Conservation (phyloP, 2,329 filamentous ascomycete genomes). For the Gremmenia infestans region DNA sequence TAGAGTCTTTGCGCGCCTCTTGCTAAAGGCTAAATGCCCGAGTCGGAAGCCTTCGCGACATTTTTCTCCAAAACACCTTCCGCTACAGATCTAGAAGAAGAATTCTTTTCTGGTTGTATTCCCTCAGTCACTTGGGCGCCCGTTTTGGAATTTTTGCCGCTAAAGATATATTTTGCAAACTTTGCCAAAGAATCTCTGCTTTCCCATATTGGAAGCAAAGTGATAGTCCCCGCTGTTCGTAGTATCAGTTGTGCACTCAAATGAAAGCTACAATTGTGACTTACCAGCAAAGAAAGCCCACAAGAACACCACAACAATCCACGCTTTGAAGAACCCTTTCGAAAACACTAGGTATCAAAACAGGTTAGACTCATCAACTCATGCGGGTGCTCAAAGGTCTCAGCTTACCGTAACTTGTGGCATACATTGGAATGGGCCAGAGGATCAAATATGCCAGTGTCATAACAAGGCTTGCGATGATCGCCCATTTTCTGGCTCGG, state of each 20-base stretch:
- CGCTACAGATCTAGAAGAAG: not conserved
- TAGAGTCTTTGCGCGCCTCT: not conserved
- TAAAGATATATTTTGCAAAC: conserved; percentile 4
- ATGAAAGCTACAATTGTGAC: not conserved
- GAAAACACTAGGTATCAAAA: conserved; percentile 3
- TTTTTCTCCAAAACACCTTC: not conserved
- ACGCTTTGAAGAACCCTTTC: conserved; percentile 24
- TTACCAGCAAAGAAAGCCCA: conserved; percentile 23
- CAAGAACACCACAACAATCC: conserved; percentile 24
- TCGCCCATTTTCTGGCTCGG: conserved; percentile 15
- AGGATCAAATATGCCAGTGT: conserved; percentile 21
- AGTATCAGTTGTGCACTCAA: not conserved
- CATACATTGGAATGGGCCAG: conserved; percentile 24
- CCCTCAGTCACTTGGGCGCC: not conserved
- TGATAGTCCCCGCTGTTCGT: conserved; percentile 13
- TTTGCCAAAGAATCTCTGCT: conserved; percentile 6
- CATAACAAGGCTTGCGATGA: conserved; percentile 14
- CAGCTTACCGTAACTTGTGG: conserved; percentile 17
- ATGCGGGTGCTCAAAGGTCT: not conserved
- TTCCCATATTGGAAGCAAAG: conserved; percentile 24
- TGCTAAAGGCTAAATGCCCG: not conserved
- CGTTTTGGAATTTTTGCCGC: conserved; percentile 2
- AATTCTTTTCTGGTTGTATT: not conserved
- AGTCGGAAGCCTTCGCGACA: not conserved
- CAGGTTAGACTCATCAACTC: not conserved